These are phyloP conservation scores for Hyaloscypha hepaticicola DNA, from an alignment of 495 filamentous ascomycete genomes.

Conservation along the genomic window DNA sequence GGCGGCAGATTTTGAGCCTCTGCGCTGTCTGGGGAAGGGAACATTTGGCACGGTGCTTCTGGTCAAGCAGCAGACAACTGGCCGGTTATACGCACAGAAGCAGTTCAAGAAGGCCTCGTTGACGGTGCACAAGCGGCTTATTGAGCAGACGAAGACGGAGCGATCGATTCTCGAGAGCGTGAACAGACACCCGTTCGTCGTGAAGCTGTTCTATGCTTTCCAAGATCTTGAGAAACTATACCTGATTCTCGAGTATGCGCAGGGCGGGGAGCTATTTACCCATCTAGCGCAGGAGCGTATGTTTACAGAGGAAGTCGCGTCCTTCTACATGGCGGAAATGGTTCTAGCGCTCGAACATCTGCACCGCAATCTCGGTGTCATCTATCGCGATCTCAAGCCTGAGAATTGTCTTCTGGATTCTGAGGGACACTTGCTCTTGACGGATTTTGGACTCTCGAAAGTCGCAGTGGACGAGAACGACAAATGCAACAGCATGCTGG, in stretches of 20 bases:
- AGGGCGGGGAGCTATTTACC: slow-evolving; percentile 91
- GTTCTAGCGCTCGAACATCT: slow-evolving; percentile 90
- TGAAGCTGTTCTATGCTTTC: slow-evolving; percentile 97
- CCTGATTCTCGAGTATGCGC: slow-evolving; percentile 96
- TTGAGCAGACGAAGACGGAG: slow-evolving; percentile 97
- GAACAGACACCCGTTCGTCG: slow-evolving; percentile 93
- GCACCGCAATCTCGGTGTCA: slow-evolving; percentile 85
- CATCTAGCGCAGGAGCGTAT: slow-evolving; percentile 87
- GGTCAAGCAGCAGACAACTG: slow-evolving; percentile 83
- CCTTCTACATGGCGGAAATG: slow-evolving; percentile 99
- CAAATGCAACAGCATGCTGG: slow-evolving; percentile 81
- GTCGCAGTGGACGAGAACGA: slow-evolving; percentile 80
- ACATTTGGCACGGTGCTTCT: slow-evolving; percentile 84
- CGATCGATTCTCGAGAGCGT: slow-evolving; percentile 90
- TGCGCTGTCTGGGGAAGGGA: slow-evolving; percentile 97
- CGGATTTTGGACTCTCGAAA: slow-evolving; percentile 96
- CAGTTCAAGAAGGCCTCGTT: slow-evolving; percentile 96
- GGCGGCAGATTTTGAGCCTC: slow-evolving; percentile 80
- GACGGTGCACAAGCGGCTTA: slow-evolving; percentile 84
- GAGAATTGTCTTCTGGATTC: slow-evolving; percentile 95
- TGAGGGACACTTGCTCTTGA: slow-evolving; percentile 88
- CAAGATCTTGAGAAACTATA: slow-evolving; percentile 98
- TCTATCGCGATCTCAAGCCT: slow-evolving; percentile 96
- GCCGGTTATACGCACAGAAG: slow-evolving; percentile 93
- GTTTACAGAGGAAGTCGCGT: slow-evolving; percentile 82